phyloP scores from a whole-genome alignment of 2,329 filamentous ascomycete species.

The Talaromyces sp. region DNA sequence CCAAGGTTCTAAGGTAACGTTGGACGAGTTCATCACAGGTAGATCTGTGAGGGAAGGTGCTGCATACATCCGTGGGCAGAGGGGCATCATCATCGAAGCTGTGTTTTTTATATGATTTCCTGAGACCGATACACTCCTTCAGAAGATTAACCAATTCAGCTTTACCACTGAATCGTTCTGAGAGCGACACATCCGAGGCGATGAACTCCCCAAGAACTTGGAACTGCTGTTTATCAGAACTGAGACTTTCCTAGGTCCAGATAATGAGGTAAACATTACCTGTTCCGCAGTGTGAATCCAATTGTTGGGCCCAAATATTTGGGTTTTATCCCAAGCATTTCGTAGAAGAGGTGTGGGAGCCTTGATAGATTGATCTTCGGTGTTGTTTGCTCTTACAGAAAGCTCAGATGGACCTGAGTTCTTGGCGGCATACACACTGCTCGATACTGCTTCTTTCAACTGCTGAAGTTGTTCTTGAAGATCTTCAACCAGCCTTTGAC shows the following conservation, averaged over 20 bases:
- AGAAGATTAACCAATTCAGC: slow-evolving; percentile 1
- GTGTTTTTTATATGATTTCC: slow-evolving; percentile 3
- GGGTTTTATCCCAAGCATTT: slow-evolving; percentile 5
- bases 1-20: slow-evolving; percentile 40
- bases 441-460: not conserved
- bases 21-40: slow-evolving; percentile 29
- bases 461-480: slow-evolving; percentile 14
- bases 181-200: not conserved
- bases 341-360: slow-evolving; percentile 2
- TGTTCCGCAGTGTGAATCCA: slow-evolving; percentile 14
- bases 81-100: not conserved
- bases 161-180: not conserved
- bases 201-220: slow-evolving; percentile 15
- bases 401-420: not conserved
- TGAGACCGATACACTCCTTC: not conserved
- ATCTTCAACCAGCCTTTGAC: slow-evolving; percentile 10
- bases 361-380: not conserved
- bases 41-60: slow-evolving; percentile 7
- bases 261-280: not conserved
- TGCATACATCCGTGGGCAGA: slow-evolving; percentile 16
- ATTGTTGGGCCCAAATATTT: slow-evolving; percentile 11
- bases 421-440: not conserved
- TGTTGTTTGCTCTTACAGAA: not conserved
- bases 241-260: not conserved
- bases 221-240: slow-evolving; percentile 10